A percentile compares a stretch with the other conserved stretches of the same genome.
Evolutionary conservation across 345 rosid species (phyloP).

Genomic region (Nasturtium officinale): DNA sequence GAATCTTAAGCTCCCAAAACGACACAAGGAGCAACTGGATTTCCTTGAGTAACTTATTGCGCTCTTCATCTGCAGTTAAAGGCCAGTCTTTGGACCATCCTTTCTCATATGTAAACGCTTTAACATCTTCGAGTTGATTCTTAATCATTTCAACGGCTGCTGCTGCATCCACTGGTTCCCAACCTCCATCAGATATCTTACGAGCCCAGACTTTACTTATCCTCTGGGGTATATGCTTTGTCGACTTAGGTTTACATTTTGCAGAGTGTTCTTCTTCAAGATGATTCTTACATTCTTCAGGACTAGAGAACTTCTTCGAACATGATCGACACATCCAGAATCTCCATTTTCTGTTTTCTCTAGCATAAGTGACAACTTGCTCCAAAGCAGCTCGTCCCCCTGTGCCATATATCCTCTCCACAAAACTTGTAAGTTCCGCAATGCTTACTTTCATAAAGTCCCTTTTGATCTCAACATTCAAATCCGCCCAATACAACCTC

Average conservation of each 20-base stretch:
- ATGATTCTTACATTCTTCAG: slow-evolving; percentile 6
- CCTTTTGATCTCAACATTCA: slow-evolving; percentile 3
- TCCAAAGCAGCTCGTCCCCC: slow-evolving; percentile 15
- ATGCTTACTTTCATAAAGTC: slow-evolving; percentile 9
- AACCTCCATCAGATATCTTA: not conserved
- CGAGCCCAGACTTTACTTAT: slow-evolving; percentile 7
- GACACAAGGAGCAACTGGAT: not conserved
- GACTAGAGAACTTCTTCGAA: not conserved
- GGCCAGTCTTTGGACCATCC: slow-evolving; percentile 31
- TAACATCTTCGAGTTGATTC: slow-evolving; percentile 6
- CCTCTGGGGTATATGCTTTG: not conserved
- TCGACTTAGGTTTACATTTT: not conserved
- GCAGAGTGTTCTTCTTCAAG: slow-evolving; percentile 2
- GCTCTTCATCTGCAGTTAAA: slow-evolving; percentile 11
- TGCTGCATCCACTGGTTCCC: slow-evolving; percentile 22
- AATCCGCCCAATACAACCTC: slow-evolving; percentile 9
- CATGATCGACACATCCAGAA: slow-evolving; percentile 24
- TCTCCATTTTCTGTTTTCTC: slow-evolving; percentile 1
- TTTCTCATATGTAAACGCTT: slow-evolving; percentile 12
- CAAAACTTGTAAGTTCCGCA: not conserved
- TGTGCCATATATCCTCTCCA: not conserved
- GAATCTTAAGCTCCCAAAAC: not conserved
- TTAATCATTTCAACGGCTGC: slow-evolving; percentile 18
- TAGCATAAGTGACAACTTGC: not conserved
- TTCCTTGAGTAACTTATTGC: slow-evolving; percentile 3